Base-by-base conservation (phyloP, 352 stramenopile genomes). In the Globisporangium lucens region DNA sequence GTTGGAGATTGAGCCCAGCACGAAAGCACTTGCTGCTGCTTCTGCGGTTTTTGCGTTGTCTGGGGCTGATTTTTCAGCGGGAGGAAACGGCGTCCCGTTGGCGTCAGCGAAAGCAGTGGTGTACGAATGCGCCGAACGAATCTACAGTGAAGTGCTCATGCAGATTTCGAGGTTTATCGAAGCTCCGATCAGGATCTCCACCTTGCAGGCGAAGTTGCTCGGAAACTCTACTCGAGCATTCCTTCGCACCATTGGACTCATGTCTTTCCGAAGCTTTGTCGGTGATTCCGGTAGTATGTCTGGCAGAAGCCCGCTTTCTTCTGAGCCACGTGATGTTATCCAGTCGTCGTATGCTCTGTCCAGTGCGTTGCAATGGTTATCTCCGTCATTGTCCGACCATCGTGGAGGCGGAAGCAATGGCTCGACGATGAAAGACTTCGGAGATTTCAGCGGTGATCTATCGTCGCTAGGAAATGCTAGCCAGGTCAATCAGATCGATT, bases 131-230 rank as follows among this genome's bases (percentile, higher is more conserved):
- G 85, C 85, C 7, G 88, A 96, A 61, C 80, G 86, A 10, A 89
- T 93, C 58, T 96, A 87, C 73, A 94, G 83, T 38, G 88, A 96
- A 66, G 85, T 92, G 24, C 68, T 96, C 52, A 88, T 96, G 65
- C 83, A 94, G 69, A 79, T 94, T 17, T 90, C 88, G 51, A 76
- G 86, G 15, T 96, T 94, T 69, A 73, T 93, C 51, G 84, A 95
- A 69, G 77, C 85, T 58, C 85, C 83, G 56, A 87, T 94, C 66
- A 80, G 85, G 20, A 77, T 93, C 35, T 90, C 87, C 0, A 80
- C 67, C 29, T 69, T 96, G n/a, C 81, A 96, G 67, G 80, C 82
- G 8, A 78, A 78, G 46, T 85, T 96, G 76, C 66, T 96, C 22
- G 82, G 75, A 13, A 90, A 94, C 47, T 89, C 83, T 6, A 92